A percentile compares a stretch with the other conserved stretches of the same genome.
Conservation (phyloP, 2,329 filamentous ascomycete species). For the Venturia nashicola region DNA sequence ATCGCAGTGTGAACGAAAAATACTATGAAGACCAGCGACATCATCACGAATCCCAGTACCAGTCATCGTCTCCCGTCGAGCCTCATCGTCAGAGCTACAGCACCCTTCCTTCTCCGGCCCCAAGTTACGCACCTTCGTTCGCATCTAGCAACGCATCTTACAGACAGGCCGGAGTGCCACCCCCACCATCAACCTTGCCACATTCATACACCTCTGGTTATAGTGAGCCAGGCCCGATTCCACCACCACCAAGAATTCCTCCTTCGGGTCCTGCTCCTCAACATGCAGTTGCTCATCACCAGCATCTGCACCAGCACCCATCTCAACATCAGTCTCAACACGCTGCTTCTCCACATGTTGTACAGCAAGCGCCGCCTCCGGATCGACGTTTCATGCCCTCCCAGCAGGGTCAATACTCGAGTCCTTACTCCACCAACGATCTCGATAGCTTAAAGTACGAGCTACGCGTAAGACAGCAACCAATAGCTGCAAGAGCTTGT, state of each 20-base stretch:
- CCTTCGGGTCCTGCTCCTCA: neutral
- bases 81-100: constrained; percentile 2
- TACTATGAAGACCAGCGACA: constrained; percentile 4
- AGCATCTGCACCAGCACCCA: neutral
- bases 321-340: neutral
- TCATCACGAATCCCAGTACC: constrained; percentile 3
- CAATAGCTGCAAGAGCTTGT: constrained; percentile 64
- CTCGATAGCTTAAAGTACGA: constrained; percentile 23
- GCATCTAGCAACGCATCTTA: constrained; percentile 16
- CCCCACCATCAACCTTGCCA: neutral
- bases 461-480: constrained; percentile 62
- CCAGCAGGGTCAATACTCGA: neutral
- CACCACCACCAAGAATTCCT: constrained; percentile 2
- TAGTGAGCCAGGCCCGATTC: neutral
- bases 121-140: constrained; percentile 7
- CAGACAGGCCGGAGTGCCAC: constrained; percentile 17
- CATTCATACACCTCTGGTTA: neutral
- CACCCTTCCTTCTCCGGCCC: constrained; percentile 7
- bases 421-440: constrained; percentile 1
- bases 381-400: neutral
- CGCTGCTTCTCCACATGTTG: neutral
- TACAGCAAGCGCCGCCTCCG: neutral
- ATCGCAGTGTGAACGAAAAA: neutral
- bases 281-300: neutral
- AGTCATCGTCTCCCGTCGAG: constrained; percentile 5